Percentiles rank a stretch among this genome's conserved stretches.
Evolutionary conservation across 2,329 filamentous ascomycete species (phyloP).

Genomic region (Alternaria conjuncta): DNA sequence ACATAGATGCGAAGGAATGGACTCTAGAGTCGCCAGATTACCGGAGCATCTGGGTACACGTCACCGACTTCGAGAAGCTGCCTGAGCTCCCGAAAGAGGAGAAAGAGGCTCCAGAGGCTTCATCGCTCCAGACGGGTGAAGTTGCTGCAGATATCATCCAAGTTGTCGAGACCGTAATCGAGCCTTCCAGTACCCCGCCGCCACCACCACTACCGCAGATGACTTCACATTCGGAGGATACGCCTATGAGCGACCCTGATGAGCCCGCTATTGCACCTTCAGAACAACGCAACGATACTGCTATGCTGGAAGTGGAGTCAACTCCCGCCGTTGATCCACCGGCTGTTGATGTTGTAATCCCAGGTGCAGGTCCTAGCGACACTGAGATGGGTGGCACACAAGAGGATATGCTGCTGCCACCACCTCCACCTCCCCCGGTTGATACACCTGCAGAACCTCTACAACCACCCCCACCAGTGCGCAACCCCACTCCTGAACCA

Average conservation of each 20-base stretch:
- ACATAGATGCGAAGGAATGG: conserved; percentile 35
- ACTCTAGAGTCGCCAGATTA: conserved; percentile 29
- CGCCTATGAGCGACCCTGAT: conserved; percentile 49
- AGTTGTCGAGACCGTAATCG: conserved; percentile 4
- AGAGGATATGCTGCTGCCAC: conserved; percentile 37
- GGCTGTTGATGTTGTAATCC: conserved; percentile 28
- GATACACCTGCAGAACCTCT: conserved; percentile 21
- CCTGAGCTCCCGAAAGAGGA: conserved; percentile 36
- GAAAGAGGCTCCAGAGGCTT: not conserved
- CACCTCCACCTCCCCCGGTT: conserved; percentile 25
- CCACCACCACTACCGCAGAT: conserved; percentile 3
- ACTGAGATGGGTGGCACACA: conserved; percentile 48
- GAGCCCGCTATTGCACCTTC: conserved; percentile 19
- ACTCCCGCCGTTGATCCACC: conserved; percentile 24
- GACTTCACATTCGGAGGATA: conserved; percentile 37
- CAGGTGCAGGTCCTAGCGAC: conserved; percentile 27
- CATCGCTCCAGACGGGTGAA: not conserved
- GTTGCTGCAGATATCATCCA: not conserved
- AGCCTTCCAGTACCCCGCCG: conserved; percentile 2
- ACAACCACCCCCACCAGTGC: conserved; percentile 28
- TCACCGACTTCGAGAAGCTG: conserved; percentile 39
- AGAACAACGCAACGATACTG: conserved; percentile 20
- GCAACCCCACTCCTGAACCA: conserved; percentile 27
- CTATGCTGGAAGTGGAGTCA: conserved; percentile 33
- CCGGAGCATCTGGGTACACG: conserved; percentile 44